Base-by-base conservation (phyloP, 2,329 filamentous ascomycete species). In the Sclerotinia borealis region DNA sequence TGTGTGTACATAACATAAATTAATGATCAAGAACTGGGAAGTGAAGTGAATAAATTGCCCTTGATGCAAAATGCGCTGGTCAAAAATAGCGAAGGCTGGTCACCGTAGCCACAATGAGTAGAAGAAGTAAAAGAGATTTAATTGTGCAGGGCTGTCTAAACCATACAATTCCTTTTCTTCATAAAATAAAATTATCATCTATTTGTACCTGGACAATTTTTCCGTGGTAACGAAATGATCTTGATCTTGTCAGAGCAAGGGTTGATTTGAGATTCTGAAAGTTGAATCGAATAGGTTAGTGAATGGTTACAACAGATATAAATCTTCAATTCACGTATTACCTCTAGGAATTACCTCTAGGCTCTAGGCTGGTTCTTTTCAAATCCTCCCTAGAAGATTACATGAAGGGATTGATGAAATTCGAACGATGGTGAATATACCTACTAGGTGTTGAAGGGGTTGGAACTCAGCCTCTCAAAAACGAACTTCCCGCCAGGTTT, bases 31-130 rank as follows among this genome's bases (percentile, higher is more conserved):
- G 55, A 36, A 59, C 22, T 25, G 41, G 27, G 59, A 47, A 47
- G 49, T 47, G 52, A 48, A 56, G 11, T 45, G 13, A 36, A 36
- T 37, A n/a, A 31, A 37, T 43, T 48, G 41, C 52, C 39, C 37
- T 45, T 56, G 47, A 62, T 62, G 60, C 60, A 62, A 62, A 62
- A 58, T 62, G 60, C 51, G 60, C 60, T 62, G 60, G 60, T 48
- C 51, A 49, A 61, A 54, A 48, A 62, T 47, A 41, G n/a, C 36
- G 54, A 58, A 56, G 60, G 60, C 60, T 62, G 60, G 60, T 62
- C 41, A 48, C 50, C 41, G 50, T 62, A 62, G 52, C 55, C 27
- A 49, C 34, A 45, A 59, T 6, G 41, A 45, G 41, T 19, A 11
- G 27, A 50, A 36, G 22, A n/a, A 13, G 49, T n/a, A 37, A 52